phyloP scores from a whole-genome alignment of 495 filamentous ascomycete genomes.

The Hyaloscypha variabilis region DNA sequence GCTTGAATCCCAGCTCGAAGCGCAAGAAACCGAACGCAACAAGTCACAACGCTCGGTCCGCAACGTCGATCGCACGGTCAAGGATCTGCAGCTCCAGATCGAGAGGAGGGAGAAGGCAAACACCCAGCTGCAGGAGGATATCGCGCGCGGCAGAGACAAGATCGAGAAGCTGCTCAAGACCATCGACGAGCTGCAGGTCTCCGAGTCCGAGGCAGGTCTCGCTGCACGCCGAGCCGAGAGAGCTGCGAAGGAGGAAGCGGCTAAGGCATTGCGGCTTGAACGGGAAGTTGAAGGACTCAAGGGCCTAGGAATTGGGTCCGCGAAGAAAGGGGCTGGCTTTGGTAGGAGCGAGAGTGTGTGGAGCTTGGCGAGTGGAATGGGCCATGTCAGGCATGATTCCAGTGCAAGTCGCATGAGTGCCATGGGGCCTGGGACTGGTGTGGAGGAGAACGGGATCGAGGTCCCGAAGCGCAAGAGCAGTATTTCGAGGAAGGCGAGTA shows the following conservation, averaged over 20 bases:
- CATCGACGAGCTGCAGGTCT: constrained; percentile 91
- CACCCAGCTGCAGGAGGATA: constrained; percentile 75
- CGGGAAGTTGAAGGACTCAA: constrained; percentile 90
- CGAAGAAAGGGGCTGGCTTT: not conserved
- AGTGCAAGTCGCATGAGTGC: constrained; percentile 39
- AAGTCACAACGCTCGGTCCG: constrained; percentile 84
- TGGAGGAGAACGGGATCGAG: constrained; percentile 46
- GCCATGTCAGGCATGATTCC: not conserved
- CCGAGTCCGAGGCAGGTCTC: constrained; percentile 79
- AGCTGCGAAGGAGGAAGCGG: constrained; percentile 86
- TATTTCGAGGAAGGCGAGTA: constrained; percentile 50
- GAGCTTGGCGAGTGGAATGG: constrained; percentile 28
- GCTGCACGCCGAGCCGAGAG: constrained; percentile 81
- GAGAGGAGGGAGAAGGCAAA: constrained; percentile 89
- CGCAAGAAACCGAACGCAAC: constrained; percentile 73
- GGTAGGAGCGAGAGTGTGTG: constrained; percentile 15
- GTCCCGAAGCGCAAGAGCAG: constrained; percentile 58
- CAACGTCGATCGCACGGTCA: constrained; percentile 92
- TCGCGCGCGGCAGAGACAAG: constrained; percentile 83
- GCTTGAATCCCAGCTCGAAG: constrained; percentile 92
- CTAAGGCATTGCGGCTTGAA: constrained; percentile 80
- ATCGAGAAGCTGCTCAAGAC: constrained; percentile 83
- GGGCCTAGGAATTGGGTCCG: constrained; percentile 54
- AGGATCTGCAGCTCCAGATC: constrained; percentile 90
- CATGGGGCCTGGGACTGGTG: constrained; percentile 19